Base-by-base conservation (phyloP, 2,329 filamentous ascomycete genomes). In the Aspergillus japonicus region DNA sequence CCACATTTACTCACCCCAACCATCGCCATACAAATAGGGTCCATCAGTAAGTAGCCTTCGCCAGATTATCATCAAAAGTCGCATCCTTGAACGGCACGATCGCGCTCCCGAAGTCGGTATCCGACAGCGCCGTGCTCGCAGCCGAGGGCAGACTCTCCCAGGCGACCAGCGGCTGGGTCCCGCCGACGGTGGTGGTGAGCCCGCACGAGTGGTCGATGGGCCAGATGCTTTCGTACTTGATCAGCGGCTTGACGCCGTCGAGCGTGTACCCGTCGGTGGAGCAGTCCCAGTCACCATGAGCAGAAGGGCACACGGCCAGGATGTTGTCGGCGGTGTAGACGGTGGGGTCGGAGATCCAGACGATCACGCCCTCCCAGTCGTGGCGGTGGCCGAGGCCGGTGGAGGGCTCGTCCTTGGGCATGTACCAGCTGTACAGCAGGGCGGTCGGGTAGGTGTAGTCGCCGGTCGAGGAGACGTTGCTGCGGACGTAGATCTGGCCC, bases 301-400 rank as follows among this genome's bases (percentile, higher is more conserved):
- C 82, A 2, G 79, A 82, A 2, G 82, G 81, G 23, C 82, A 82
- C 7, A 84, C 79, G 23, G 81, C 82, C 1, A 79, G 66, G 31
- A 85, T 69, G 1, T 76, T 80, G 8, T 66, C 64, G 0, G 80
- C 75, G 0, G 72, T 68, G 0, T 71, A 71, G 1, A 74, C 75
- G 2, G 74, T 70, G 0, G 68, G 54, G 10, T 72, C 71, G 0
- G 75, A 73, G 0, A 85, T 75, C 80, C 81, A 85, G 26, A 85
- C 76, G 39, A 85, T 79, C 0, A 80, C 73, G n/a, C 79, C 80
- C 64, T 85, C 82, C 83, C 82, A 85, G 66, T 85, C 83, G 69
- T 85, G 80, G 21, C 82, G 78, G 64, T 85, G 83, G 8, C 82
- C 82, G 3, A 82, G 68, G 0, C 76, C 79, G 2, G 69, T 60